These are phyloP conservation scores for Dujonia santamariae DNA, from an alignment of 1,139 yeast genomes.

Conservation along the genomic window DNA sequence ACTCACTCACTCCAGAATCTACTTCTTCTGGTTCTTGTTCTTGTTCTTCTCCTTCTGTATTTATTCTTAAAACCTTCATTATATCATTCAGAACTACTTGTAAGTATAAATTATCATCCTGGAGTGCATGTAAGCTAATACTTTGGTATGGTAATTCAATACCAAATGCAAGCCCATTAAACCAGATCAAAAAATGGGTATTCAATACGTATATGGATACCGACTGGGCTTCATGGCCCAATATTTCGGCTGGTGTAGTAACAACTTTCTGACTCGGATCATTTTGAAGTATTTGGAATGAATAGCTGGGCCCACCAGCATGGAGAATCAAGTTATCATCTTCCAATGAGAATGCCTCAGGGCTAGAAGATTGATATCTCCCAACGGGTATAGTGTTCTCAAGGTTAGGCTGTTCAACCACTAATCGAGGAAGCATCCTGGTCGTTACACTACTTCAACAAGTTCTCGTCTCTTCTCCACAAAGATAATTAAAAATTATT, in stretches of 20 bases:
- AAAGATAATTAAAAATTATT: no score
- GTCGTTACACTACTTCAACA: background rate
- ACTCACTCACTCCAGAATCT: no score
- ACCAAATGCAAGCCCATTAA: conserved; percentile 24
- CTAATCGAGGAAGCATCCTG: conserved; percentile 18
- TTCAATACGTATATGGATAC: conserved; percentile 38
- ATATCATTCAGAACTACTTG: conserved; percentile 27
- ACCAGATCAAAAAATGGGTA: conserved; percentile 37
- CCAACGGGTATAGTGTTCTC: conserved; percentile 40
- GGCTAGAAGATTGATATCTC: conserved; percentile 36
- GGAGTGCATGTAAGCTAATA: conserved; percentile 38
- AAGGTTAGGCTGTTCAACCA: conserved; percentile 34
- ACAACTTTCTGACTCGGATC: conserved; percentile 15
- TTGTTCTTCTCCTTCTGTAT: no score
- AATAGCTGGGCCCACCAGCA: conserved; percentile 32
- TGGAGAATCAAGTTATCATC: conserved; percentile 41
- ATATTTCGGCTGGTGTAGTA: background rate
- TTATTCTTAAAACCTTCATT: background rate
- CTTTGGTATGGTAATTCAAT: conserved; percentile 39
- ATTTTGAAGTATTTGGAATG: conserved; percentile 14
- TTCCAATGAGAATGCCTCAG: conserved; percentile 34
- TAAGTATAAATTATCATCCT: conserved; percentile 26
- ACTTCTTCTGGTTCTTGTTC: no score
- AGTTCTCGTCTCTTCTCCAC: no score
- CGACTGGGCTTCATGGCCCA: background rate